phyloP scores from a whole-genome alignment of 352 stramenopile genomes.

The Globisporangium barbulae region DNA sequence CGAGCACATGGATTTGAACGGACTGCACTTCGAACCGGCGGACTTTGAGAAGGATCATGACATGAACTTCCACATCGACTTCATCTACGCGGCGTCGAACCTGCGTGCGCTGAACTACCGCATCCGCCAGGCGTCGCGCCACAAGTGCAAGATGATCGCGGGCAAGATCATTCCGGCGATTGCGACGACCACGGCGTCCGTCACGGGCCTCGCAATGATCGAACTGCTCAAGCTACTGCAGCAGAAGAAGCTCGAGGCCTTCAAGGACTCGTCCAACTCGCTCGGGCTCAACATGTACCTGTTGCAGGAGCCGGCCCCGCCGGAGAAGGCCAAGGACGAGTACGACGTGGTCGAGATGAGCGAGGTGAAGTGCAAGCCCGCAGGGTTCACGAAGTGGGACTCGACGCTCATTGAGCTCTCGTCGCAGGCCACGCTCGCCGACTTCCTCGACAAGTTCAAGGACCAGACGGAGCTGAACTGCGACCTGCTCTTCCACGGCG shows the following conservation, averaged over 20 bases:
- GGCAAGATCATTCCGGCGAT: conserved; percentile 99
- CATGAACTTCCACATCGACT: conserved; percentile 95
- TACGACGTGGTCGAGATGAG: conserved; percentile 90
- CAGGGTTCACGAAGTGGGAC: conserved; percentile 93
- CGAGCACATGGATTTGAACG: conserved; percentile 47
- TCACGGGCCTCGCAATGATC: conserved; percentile 95
- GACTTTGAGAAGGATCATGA: conserved; percentile 99
- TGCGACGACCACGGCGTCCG: conserved; percentile 99
- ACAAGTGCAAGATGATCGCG: conserved; percentile 98
- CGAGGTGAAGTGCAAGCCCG: conserved; percentile 82
- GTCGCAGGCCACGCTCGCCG: conserved; percentile 56
- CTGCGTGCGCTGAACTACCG: conserved; percentile 91
- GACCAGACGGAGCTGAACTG: conserved; percentile 72
- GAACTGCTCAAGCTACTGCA: conserved; percentile 89
- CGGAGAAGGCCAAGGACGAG: conserved; percentile 88
- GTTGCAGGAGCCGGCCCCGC: conserved; percentile 84
- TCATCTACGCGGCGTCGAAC: conserved; percentile 98
- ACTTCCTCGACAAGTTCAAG: conserved; percentile 70
- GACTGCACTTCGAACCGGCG: conserved; percentile 66
- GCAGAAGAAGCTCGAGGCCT: conserved; percentile 84
- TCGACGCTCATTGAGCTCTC: conserved; percentile 74
- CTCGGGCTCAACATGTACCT: conserved; percentile 92
- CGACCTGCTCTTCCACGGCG: conserved; percentile 75
- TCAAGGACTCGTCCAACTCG: conserved; percentile 92
- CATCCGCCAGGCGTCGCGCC: conserved; percentile 75